Evolutionary conservation across 306 rosid genomes (phyloP).

Genomic region (Luffa aegyptiaca): DNA sequence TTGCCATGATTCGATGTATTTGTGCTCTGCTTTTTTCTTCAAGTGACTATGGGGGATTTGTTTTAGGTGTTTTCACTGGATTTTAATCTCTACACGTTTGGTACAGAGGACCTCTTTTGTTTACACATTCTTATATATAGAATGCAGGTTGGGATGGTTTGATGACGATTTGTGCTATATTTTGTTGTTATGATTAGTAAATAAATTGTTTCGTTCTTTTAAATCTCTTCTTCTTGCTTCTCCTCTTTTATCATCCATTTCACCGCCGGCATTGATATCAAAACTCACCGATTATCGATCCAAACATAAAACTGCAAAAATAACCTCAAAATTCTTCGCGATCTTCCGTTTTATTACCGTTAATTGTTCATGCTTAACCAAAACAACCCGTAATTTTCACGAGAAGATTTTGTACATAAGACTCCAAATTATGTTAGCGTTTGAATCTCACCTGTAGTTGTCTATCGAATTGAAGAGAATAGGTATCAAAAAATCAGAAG

Average conservation of each 20-base stretch:
- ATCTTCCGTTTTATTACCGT: neutral
- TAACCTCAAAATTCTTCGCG: neutral
- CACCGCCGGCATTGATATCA: neutral
- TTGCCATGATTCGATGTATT: neutral
- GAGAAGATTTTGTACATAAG: neutral
- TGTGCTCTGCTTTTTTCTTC: neutral
- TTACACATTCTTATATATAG: constrained; percentile 5
- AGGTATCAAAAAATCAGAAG: neutral
- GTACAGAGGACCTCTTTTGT: constrained; percentile 2
- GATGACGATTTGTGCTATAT: constrained; percentile 1
- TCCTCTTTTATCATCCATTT: neutral
- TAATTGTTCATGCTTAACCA: neutral
- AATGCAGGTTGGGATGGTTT: constrained; percentile 2
- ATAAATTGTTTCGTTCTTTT: constrained; percentile 9
- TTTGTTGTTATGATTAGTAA: constrained; percentile 6
- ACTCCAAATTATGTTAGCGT: neutral
- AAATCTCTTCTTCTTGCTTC: neutral
- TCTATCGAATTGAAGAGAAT: neutral
- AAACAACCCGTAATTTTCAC: neutral
- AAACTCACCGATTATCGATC: neutral
- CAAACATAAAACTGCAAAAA: neutral
- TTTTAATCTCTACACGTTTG: neutral
- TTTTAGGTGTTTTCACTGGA: neutral
- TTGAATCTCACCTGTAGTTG: neutral
- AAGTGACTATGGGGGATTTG: neutral